Conservation (phyloP, 1,139 yeast genomes). For the Meyerozyma athensensis region DNA sequence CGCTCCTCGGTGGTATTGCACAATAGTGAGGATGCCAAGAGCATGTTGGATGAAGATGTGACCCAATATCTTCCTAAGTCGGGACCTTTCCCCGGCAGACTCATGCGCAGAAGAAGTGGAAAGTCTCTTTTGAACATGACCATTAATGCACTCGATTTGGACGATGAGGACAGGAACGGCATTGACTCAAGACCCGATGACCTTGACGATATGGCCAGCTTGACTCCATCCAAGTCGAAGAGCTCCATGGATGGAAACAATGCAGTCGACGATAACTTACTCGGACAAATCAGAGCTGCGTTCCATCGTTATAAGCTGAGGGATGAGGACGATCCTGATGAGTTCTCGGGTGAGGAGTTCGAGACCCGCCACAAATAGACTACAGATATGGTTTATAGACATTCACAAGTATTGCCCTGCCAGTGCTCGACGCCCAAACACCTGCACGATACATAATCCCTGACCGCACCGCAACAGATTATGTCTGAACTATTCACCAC, state of each 20-base stretch:
- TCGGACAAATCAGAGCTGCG: constrained; percentile 51
- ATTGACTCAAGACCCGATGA: constrained; percentile 16
- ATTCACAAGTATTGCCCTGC: too few relatives aligned
- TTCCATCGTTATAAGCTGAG: constrained; percentile 42
- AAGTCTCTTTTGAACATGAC: constrained; percentile 66
- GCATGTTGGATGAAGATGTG: constrained; percentile 32
- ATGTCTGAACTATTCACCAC: constrained; percentile 62
- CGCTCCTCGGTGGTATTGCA: constrained; percentile 26
- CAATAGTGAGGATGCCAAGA: constrained; percentile 18
- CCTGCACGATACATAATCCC: not conserved
- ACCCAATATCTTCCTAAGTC: constrained; percentile 36
- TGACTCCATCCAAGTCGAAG: constrained; percentile 31
- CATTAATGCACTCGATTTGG: constrained; percentile 60
- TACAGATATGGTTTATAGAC: not conserved
- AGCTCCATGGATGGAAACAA: constrained; percentile 30
- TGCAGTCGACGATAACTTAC: constrained; percentile 35
- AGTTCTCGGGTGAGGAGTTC: constrained; percentile 52
- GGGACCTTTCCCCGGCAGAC: constrained; percentile 52
- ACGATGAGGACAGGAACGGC: constrained; percentile 48
- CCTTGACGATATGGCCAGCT: constrained; percentile 21
- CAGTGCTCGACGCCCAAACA: not conserved
- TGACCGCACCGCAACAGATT: not conserved
- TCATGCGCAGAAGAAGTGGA: constrained; percentile 65
- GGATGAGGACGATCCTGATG: constrained; percentile 35
- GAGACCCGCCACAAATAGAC: constrained; percentile 35